phyloP scores from a whole-genome alignment of 2,329 filamentous ascomycete genomes.

The Lachnellula occidentalis region DNA sequence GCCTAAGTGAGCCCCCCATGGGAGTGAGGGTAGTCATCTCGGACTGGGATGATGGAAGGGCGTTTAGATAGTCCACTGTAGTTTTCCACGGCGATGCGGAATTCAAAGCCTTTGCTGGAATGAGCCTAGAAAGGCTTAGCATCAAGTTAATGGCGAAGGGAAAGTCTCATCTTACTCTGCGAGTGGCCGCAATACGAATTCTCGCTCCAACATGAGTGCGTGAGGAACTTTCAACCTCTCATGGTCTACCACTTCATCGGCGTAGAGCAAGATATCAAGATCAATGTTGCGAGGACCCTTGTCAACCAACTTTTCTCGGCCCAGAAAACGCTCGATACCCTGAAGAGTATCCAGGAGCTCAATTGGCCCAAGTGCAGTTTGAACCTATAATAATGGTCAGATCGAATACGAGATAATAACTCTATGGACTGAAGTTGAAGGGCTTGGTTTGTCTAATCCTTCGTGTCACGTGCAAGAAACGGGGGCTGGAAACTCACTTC shows the following conservation, averaged over 20 bases:
- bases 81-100: constrained; percentile 53
- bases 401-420: neutral
- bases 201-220: constrained; percentile 76
- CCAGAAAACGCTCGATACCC: constrained; percentile 72
- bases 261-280: constrained; percentile 84
- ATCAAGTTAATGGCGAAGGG: neutral
- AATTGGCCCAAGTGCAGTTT: constrained; percentile 70
- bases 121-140: constrained; percentile 39
- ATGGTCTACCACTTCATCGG: constrained; percentile 57
- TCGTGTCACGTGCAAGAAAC: neutral
- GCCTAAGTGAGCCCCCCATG: constrained; percentile 41
- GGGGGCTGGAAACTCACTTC: constrained; percentile 55
- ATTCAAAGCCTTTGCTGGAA: constrained; percentile 49
- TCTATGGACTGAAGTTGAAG: no score
- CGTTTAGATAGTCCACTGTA: constrained; percentile 55
- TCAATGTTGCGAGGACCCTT: constrained; percentile 96
- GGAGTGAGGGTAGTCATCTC: constrained; percentile 56
- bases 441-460: no score
- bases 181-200: constrained; percentile 87
- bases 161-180: constrained; percentile 54
- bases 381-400: constrained; percentile 52
- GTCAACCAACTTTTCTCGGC: constrained; percentile 77
- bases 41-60: constrained; percentile 43
- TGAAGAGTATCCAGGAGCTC: constrained; percentile 77
- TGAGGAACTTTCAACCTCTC: constrained; percentile 82